phyloP scores from a whole-genome alignment of 2,329 filamentous ascomycete species.

The Lachnum nothofagi region DNA sequence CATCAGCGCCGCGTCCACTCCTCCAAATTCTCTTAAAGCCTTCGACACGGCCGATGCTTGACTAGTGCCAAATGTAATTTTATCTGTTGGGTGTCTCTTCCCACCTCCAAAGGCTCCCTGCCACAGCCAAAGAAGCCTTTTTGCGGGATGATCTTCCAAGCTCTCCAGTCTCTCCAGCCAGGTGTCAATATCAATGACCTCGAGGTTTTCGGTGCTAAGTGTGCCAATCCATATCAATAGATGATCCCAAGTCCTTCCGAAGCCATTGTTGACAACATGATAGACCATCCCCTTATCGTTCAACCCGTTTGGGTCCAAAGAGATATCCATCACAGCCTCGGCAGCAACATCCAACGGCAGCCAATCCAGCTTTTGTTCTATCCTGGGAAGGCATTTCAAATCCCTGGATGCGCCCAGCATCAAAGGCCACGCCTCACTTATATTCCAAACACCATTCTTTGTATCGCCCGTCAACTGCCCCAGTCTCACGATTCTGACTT shows the following conservation, averaged over 20 bases:
- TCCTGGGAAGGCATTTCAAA: conserved; percentile 37
- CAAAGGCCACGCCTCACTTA: conserved; percentile 44
- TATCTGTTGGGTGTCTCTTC: background rate
- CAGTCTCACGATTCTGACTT: conserved; percentile 15
- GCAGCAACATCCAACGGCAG: conserved; percentile 44
- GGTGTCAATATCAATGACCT: conserved; percentile 40
- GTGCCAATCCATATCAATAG: conserved; percentile 41
- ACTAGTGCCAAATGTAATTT: conserved; percentile 20
- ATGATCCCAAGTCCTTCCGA: conserved; percentile 39
- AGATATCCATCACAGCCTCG: conserved; percentile 38
- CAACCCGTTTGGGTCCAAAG: conserved; percentile 5
- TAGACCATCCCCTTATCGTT: conserved; percentile 33
- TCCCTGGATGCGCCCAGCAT: conserved; percentile 40
- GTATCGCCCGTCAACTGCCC: conserved; percentile 45
- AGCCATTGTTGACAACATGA: conserved; percentile 46
- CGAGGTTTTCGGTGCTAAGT: conserved; percentile 27
- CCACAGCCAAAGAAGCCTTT: conserved; percentile 46
- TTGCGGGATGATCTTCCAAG: conserved; percentile 36
- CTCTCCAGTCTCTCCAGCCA: conserved; percentile 34
- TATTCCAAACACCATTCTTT: conserved; percentile 43
- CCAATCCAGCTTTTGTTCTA: conserved; percentile 41
- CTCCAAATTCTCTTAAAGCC: conserved; percentile 34
- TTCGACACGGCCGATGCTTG: conserved; percentile 33
- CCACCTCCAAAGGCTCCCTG: conserved; percentile 36
- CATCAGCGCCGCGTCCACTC: conserved; percentile 41